These are phyloP conservation scores for Metschnikowia noctiluminum DNA, from an alignment of 805 yeast species.

Conservation along the genomic window DNA sequence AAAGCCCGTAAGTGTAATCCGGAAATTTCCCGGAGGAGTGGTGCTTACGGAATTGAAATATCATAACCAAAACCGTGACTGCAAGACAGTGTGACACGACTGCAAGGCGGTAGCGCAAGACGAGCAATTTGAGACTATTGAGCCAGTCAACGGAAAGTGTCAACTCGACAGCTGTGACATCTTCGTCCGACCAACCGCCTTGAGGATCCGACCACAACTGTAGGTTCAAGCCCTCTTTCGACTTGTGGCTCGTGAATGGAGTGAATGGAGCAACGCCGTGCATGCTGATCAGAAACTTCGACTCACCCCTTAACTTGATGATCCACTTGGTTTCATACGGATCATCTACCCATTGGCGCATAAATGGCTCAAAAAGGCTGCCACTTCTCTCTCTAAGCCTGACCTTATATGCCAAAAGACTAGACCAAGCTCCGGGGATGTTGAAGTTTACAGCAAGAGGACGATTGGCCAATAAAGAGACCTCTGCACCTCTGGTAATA, in stretches of 20 bases:
- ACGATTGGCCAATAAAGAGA: slow-evolving; percentile 41
- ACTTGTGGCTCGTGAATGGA: slow-evolving; percentile 41
- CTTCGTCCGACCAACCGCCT: slow-evolving; percentile 18
- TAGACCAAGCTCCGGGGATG: slow-evolving; percentile 58
- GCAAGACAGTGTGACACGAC: slow-evolving; percentile 68
- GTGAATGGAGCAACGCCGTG: slow-evolving; percentile 73
- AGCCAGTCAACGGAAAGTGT: slow-evolving; percentile 49
- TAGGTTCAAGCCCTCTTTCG: slow-evolving; percentile 20
- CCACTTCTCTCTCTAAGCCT: slow-evolving; percentile 18
- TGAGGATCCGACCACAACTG: slow-evolving; percentile 47
- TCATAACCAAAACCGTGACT: slow-evolving; percentile 48
- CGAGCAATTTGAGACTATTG: slow-evolving; percentile 62
- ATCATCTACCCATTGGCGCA: slow-evolving; percentile 62
- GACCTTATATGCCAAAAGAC: slow-evolving; percentile 53
- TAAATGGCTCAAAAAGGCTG: slow-evolving; percentile 51
- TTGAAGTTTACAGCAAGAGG: slow-evolving; percentile 47
- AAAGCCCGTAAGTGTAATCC: slow-evolving; percentile 36
- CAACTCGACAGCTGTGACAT: slow-evolving; percentile 32
- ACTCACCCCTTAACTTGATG: slow-evolving; percentile 42
- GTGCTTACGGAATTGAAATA: slow-evolving; percentile 50
- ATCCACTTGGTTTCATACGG: slow-evolving; percentile 83
- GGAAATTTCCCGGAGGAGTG: slow-evolving; percentile 27
- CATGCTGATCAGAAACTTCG: slow-evolving; percentile 27
- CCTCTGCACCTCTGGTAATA: slow-evolving; percentile 35
- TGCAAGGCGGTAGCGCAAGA: slow-evolving; percentile 74